Evolutionary conservation across 2,329 filamentous ascomycete species (phyloP).

Genomic region (Daldinia eschscholtzii): DNA sequence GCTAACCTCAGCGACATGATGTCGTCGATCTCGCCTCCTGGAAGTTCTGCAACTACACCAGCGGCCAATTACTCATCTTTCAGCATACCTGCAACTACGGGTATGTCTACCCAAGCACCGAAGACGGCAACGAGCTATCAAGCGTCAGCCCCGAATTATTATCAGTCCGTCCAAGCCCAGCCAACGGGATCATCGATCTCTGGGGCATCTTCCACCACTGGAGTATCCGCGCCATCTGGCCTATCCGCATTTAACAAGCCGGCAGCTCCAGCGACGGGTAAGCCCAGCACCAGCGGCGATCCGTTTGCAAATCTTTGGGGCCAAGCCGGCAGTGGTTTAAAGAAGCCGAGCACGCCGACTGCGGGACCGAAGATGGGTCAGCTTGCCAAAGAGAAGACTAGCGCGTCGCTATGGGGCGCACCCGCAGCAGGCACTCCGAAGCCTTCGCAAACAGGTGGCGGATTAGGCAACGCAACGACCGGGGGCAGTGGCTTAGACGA

Average conservation of each 20-base stretch:
- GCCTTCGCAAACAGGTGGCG: slow-evolving; percentile 33
- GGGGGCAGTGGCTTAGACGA: slow-evolving; percentile 51
- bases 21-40: slow-evolving; percentile 82
- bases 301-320: slow-evolving; percentile 92
- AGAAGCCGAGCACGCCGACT: slow-evolving; percentile 74
- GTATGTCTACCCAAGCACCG: slow-evolving; percentile 57
- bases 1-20: slow-evolving; percentile 86
- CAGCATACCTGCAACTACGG: slow-evolving; percentile 60
- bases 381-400: slow-evolving; percentile 97
- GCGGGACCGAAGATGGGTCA: slow-evolving; percentile 87
- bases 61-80: slow-evolving; percentile 75
- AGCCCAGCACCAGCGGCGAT: slow-evolving; percentile 76
- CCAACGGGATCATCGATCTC: slow-evolving; percentile 51
- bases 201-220: slow-evolving; percentile 43
- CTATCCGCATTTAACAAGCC: slow-evolving; percentile 64
- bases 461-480: slow-evolving; percentile 30
- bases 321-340: slow-evolving; percentile 77
- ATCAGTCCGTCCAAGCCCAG: slow-evolving; percentile 76
- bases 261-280: slow-evolving; percentile 60
- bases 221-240: slow-evolving; percentile 48
- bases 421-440: slow-evolving; percentile 59
- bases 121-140: slow-evolving; percentile 76
- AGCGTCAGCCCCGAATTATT: slow-evolving; percentile 90
- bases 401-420: slow-evolving; percentile 92
- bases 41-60: slow-evolving; percentile 67